A percentile compares a stretch with the other conserved stretches of the same genome.
Conservation (phyloP, 2,329 filamentous ascomycete genomes). For the Fusarium denticulatum region DNA sequence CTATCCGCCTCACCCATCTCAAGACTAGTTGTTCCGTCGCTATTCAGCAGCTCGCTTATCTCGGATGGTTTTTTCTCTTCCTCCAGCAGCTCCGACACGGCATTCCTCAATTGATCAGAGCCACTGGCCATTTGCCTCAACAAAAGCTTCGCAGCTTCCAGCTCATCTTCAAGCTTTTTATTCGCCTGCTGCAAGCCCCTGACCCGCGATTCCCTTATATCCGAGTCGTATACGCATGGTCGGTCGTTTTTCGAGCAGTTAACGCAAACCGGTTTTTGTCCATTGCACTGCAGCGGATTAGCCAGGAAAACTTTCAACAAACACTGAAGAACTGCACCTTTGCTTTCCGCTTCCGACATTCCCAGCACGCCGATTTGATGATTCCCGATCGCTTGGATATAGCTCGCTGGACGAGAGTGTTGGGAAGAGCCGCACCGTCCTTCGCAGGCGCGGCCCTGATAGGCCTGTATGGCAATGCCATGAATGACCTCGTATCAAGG, state of each 20-base stretch:
- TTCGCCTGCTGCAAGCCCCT: neutral
- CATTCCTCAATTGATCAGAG: neutral
- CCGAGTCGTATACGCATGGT: conserved; percentile 14
- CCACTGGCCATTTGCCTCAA: neutral
- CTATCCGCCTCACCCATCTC: fast-evolving
- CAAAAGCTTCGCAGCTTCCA: neutral
- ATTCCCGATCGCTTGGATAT: neutral
- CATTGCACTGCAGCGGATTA: neutral
- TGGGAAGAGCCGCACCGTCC: neutral
- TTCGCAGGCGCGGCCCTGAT: neutral
- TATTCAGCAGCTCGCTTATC: neutral
- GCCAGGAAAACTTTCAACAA: fast-evolving
- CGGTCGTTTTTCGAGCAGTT: neutral
- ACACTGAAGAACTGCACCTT: neutral
- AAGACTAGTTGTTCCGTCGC: fast-evolving
- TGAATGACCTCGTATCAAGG: neutral
- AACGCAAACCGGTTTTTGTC: neutral
- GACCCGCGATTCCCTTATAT: neutral
- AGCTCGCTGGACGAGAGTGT: neutral
- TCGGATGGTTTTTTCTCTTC: neutral
- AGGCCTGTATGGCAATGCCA: neutral
- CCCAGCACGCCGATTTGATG: conserved; percentile 13
- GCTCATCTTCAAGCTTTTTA: neutral
- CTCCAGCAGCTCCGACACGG: neutral
- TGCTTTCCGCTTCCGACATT: conserved; percentile 1